A percentile compares a stretch with the other conserved stretches of the same genome.
These are phyloP conservation scores for Graphiopsis chlorocephala DNA, from an alignment of 2,329 filamentous ascomycete species.

Conservation along the genomic window DNA sequence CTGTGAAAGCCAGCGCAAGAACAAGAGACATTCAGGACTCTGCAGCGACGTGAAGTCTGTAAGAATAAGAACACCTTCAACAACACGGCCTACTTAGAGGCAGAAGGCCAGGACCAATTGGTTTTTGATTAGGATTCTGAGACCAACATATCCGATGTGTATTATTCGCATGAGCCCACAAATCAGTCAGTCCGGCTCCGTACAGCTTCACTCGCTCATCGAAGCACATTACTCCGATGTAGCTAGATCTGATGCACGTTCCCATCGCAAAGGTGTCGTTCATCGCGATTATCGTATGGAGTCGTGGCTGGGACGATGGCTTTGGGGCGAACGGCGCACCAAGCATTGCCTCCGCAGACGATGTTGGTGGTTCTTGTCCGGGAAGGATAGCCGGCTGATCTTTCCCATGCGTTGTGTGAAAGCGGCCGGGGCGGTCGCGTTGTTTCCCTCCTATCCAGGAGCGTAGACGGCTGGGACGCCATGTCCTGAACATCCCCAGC, in stretches of 20 bases:
- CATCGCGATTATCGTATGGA: not conserved
- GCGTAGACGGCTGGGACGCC: not conserved
- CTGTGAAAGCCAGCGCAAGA: too few species aligned
- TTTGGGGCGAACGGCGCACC: too few species aligned
- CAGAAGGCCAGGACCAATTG: not conserved
- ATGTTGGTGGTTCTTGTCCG: too few species aligned
- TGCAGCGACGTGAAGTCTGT: too few species aligned
- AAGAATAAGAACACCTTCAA: not conserved
- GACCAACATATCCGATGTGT: not conserved
- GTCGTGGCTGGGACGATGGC: not conserved
- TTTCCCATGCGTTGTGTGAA: not conserved
- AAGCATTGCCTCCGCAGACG: too few species aligned
- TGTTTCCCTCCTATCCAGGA: not conserved
- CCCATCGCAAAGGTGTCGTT: slow-evolving; percentile 1
- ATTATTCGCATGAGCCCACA: not conserved
- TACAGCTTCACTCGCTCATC: not conserved
- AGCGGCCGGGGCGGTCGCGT: too few species aligned
- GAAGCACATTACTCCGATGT: not conserved
- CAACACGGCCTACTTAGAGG: not conserved
- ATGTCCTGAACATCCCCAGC: not conserved
- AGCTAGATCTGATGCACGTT: not conserved
- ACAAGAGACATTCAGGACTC: too few species aligned
- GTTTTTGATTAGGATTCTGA: not conserved
- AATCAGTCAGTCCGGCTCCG: not conserved
- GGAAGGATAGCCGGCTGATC: not conserved